phyloP scores from a whole-genome alignment of 345 rosid species.

The Hibiscus tridactylites region DNA sequence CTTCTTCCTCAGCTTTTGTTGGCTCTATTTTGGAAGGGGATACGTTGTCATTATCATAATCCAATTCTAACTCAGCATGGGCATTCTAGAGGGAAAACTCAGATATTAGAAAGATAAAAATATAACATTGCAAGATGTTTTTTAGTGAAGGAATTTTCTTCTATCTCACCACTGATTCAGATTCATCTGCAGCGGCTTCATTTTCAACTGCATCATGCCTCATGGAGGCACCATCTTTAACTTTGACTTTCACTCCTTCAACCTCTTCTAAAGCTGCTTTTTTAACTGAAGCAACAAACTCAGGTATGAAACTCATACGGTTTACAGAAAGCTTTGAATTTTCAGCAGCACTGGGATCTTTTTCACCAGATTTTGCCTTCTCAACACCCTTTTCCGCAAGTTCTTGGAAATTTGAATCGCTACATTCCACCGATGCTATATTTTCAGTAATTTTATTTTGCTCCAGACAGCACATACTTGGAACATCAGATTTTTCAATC shows the following conservation, averaged over 20 bases:
- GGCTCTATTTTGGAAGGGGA: slow-evolving; percentile 68
- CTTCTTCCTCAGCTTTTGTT: slow-evolving; percentile 94
- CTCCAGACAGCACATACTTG: slow-evolving; percentile 16
- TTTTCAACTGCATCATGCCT: slow-evolving; percentile 25
- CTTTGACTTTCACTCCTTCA: slow-evolving; percentile 59
- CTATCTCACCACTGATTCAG: slow-evolving; percentile 66
- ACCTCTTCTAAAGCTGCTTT: slow-evolving; percentile 73
- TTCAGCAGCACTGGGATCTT: slow-evolving; percentile 29
- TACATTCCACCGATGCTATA: slow-evolving; percentile 16
- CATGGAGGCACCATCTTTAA: slow-evolving; percentile 29
- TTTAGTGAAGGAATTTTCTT: slow-evolving; percentile 29
- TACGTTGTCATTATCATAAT: slow-evolving; percentile 52
- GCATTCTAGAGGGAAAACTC: slow-evolving; percentile 43
- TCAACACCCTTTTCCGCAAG: slow-evolving; percentile 20
- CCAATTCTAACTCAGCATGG: slow-evolving; percentile 54
- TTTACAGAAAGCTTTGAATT: slow-evolving; percentile 37
- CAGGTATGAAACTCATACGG: slow-evolving; percentile 50
- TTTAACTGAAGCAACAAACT: slow-evolving; percentile 61
- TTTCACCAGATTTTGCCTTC: slow-evolving; percentile 24
- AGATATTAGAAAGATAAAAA: slow-evolving; percentile 18
- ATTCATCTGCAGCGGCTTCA: slow-evolving; percentile 28
- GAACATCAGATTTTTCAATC: slow-evolving; percentile 18
- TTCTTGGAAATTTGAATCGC: slow-evolving; percentile 15
- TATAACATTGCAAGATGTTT: slow-evolving; percentile 2
- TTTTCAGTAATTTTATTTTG: slow-evolving; percentile 10